Evolutionary conservation across 2,329 filamentous ascomycete species (phyloP).

Genomic region (Chaetomiaceae sp.): DNA sequence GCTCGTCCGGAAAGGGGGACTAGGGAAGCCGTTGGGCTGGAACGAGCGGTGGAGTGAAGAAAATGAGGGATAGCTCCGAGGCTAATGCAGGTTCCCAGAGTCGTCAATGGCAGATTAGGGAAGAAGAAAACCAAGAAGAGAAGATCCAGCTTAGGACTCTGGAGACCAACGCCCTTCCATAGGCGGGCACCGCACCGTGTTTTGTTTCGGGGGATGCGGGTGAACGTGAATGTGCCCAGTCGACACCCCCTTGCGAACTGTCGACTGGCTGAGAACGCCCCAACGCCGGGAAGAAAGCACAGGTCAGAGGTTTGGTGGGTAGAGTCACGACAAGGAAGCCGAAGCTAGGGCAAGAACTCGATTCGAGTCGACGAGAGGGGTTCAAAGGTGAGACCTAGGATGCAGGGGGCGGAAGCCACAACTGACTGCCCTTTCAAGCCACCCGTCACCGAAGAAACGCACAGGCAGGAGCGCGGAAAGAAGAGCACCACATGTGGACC

Average conservation of each 20-base stretch:
- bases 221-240: neutral
- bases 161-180: neutral
- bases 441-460: neutral
- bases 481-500: neutral
- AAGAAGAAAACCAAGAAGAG: constrained; percentile 2
- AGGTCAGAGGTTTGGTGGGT: neutral
- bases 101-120: neutral
- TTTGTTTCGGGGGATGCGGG: constrained; percentile 21
- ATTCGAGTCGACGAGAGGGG: constrained; percentile 2
- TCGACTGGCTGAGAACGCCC: constrained; percentile 12
- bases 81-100: neutral
- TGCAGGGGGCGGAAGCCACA: constrained; percentile 10
- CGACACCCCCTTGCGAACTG: neutral
- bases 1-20: neutral
- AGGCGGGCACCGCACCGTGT: constrained; percentile 10
- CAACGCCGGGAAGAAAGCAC: neutral
- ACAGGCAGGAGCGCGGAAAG: neutral
- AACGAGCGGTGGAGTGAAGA: neutral
- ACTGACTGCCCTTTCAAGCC: neutral
- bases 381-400: constrained; percentile 10
- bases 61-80: constrained; percentile 1
- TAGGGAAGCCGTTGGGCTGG: neutral
- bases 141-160: neutral
- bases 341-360: neutral
- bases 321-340: neutral